Base-by-base conservation (phyloP, 1,284 basidiomycete species). In the Tilletiopsis washingtonensis region DNA sequence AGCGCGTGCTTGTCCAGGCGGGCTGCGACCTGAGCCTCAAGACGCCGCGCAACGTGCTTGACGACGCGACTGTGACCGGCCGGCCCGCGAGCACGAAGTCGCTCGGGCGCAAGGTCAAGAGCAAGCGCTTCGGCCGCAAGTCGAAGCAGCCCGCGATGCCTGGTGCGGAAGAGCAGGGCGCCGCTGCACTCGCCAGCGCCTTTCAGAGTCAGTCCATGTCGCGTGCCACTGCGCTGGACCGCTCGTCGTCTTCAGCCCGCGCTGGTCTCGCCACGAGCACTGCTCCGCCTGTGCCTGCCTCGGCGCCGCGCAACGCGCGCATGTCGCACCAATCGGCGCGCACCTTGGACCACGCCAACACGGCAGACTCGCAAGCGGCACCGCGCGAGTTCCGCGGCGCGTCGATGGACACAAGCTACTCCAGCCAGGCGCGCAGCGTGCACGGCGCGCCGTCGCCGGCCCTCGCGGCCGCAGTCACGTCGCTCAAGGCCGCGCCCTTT, bases 1-100 rank as follows among this genome's bases (percentile, higher is more conserved):
- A 59, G 1, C 47, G 66, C 11, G 61, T 68, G 36, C 34, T 68
- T 17, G 56, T 59, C 5, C 66, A 68, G 46, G 64, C 66, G 2
- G 66, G 66, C 2, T 63, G 62, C 48, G 64, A 68, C 39, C 4
- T 67, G 43, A 53, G 54, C 14, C 59, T 62, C 47, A 64, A 60
- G 54, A 54, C 62, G 25, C 57, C 61, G 29, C 58, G 54, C 45
- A 50, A 38, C 21, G 29, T 54, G n/a, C 19, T 24, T 14, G 46
- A 25, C 4, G 49, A 52, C 29, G 38, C 19, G 14, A 2, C 14
- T 17, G 15, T 21, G 36, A 6, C 5, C 15, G n/a, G 21, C 6
- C 23, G 17, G 52, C n/a, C 50, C 17, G 45, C 15, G 14, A 50
- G 52, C 17, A 45, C 32, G 23, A 5, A 24, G n/a, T 53, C 51